These are phyloP conservation scores for Nicotiana noctiflora DNA, from an alignment of 257 asterid species.

Conservation along the genomic window DNA sequence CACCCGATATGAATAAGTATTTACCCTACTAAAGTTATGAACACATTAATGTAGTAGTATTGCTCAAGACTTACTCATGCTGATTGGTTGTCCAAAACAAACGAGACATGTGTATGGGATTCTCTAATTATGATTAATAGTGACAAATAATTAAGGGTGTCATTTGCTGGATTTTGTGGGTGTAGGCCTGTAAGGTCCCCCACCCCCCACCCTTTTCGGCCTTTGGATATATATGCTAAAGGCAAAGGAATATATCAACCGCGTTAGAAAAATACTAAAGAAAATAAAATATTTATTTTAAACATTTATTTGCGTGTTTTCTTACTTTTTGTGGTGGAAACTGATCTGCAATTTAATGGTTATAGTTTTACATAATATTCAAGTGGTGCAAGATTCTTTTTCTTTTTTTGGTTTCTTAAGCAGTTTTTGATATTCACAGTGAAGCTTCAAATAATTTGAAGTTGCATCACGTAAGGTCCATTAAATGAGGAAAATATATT, in stretches of 20 bases:
- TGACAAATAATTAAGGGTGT: conserved; percentile 1
- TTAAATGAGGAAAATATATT: no score
- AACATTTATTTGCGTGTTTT: not conserved
- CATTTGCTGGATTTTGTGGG: conserved; percentile 2
- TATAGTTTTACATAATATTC: not conserved
- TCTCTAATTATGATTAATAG: not conserved
- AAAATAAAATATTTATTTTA: not conserved
- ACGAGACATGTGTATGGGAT: not conserved
- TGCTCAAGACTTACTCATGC: not conserved
- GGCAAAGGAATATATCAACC: not conserved
- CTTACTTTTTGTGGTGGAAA: not conserved
- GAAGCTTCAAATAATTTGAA: no score
- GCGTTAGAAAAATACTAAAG: not conserved
- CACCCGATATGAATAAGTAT: no score
- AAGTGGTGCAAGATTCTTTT: not conserved
- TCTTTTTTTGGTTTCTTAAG: no score
- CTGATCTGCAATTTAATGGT: not conserved
- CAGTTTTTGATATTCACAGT: no score
- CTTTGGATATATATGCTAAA: not conserved
- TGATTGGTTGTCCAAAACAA: conserved; percentile 3
- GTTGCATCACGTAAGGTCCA: no score
- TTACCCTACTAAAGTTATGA: not conserved
- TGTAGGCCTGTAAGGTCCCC: no score
- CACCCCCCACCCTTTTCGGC: not conserved
- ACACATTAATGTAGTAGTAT: not conserved